phyloP scores from a whole-genome alignment of 352 stramenopile species.

The Globisporangium megalacanthum region DNA sequence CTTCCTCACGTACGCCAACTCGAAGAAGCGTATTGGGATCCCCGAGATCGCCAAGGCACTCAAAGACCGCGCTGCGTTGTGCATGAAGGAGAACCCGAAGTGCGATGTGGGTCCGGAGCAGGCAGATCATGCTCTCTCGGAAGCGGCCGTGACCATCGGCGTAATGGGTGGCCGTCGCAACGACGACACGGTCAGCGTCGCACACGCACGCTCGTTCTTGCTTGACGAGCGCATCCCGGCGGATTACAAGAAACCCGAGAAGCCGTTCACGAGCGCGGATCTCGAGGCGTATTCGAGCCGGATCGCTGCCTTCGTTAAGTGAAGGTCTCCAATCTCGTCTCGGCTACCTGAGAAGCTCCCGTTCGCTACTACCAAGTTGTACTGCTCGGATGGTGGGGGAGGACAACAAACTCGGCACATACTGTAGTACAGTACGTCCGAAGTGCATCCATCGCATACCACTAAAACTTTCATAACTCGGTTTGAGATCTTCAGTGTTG shows the following conservation, averaged over 20 bases:
- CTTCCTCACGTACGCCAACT: slow-evolving; percentile 14
- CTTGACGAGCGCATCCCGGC: slow-evolving; percentile 22
- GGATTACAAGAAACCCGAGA: slow-evolving; percentile 11
- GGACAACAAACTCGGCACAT: no score
- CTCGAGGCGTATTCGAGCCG: neutral
- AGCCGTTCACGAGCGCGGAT: no score
- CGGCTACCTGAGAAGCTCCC: no score
- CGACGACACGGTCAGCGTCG: slow-evolving; percentile 12
- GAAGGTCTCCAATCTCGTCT: no score
- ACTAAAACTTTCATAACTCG: no score
- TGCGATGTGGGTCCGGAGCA: slow-evolving; percentile 28
- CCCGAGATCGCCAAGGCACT: slow-evolving; percentile 23
- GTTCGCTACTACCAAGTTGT: no score
- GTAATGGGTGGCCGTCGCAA: slow-evolving; percentile 18
- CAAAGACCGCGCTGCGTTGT: slow-evolving; percentile 25
- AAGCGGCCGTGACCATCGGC: slow-evolving; percentile 26
- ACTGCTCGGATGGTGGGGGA: no score
- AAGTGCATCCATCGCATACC: no score
- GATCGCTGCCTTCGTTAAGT: neutral
- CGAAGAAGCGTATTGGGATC: slow-evolving; percentile 22
- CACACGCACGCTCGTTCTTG: slow-evolving; percentile 19
- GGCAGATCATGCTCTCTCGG: slow-evolving; percentile 23
- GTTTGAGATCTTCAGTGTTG: no score
- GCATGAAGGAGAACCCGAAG: slow-evolving; percentile 26
- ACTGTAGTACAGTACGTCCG: no score